Evolutionary conservation across 257 asterid species (phyloP), one percentile per base, ranked within the genome.

Genomic region (Datura wrightii): DNA sequence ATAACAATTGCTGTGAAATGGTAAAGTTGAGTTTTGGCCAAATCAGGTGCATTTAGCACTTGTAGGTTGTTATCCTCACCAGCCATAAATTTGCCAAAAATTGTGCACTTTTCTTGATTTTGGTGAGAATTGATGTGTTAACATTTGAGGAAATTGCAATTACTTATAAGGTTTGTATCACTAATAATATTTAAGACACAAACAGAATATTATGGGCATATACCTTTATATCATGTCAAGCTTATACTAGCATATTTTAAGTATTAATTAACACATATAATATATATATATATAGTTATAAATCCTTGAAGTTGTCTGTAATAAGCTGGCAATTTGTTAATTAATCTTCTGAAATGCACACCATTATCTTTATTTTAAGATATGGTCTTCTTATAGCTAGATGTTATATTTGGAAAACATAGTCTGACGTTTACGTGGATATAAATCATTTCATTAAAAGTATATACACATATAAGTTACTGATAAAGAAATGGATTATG

Each of bases 21-120:
- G 60, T 85, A 85, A 66, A 84, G 83, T 82, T 85, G 88, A 5
- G 88, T 86, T 46, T 86, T 86, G 0, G 88, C 80, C 59, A 48
- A 3, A 74, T 74, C 80, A 19, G 46, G 80, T 48, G 80, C 80
- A 24, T 74, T 74, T 19, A 74, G 80, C 59, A 74, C 80, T 74
- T 48, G 10, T 48, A 74, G 6, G 48, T 74, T 44, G 3, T 74
- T 48, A 10, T 46, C 13, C 2, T 14, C 74, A 8, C 1, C 24
- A 48, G 80, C 3, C 59, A 74, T 63, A 60, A 19, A 42, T 24
- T 24, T 24, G 31, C 31, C 31, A 71, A 10, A 70, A 15, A 44
- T 19, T 46, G 6, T 46, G 1, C 58, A 44, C 79, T 46, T 24
- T 19, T 7, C 2, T 54, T 48, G 36, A 39, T 39, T 39, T 39